Conservation (phyloP, 306 rosid species). For the Lagenaria siceraria region DNA sequence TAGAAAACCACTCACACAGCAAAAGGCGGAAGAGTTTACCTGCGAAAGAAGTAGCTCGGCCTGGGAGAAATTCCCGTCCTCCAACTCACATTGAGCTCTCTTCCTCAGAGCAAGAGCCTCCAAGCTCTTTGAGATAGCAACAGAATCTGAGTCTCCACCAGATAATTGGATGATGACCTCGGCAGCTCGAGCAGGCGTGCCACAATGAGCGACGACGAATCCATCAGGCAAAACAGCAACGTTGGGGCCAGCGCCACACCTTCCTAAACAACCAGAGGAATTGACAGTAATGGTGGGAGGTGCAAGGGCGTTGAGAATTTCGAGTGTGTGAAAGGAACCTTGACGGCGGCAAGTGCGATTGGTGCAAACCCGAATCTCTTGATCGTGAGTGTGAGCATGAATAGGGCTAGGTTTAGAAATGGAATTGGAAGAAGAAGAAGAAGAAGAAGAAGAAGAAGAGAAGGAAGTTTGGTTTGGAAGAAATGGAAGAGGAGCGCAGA, state of each 20-base stretch:
- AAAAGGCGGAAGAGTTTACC: constrained; percentile 16
- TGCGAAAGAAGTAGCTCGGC: constrained; percentile 64
- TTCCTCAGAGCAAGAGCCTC: constrained; percentile 73
- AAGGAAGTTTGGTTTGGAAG: neutral
- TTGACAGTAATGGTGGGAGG: constrained; percentile 50
- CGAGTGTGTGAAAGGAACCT: constrained; percentile 68
- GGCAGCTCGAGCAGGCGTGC: constrained; percentile 50
- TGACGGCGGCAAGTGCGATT: constrained; percentile 77
- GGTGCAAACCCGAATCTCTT: constrained; percentile 71
- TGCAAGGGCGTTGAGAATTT: constrained; percentile 45
- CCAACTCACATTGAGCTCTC: constrained; percentile 38
- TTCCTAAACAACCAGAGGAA: constrained; percentile 62
- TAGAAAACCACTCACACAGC: neutral
- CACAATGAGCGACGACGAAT: constrained; percentile 45
- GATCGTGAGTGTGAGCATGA: constrained; percentile 3
- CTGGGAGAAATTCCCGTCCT: constrained; percentile 30
- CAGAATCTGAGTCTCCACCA: constrained; percentile 4
- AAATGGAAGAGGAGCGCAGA: neutral
- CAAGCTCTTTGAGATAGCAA: constrained; percentile 29
- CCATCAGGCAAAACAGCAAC: constrained; percentile 43
- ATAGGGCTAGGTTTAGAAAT: neutral
- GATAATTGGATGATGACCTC: constrained; percentile 36
- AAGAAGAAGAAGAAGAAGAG: neutral
- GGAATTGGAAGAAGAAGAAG: neutral
- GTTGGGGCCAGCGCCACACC: constrained; percentile 80